Conservation (phyloP, 768 basidiomycete species). For the Xerocomellus amylosporus region DNA sequence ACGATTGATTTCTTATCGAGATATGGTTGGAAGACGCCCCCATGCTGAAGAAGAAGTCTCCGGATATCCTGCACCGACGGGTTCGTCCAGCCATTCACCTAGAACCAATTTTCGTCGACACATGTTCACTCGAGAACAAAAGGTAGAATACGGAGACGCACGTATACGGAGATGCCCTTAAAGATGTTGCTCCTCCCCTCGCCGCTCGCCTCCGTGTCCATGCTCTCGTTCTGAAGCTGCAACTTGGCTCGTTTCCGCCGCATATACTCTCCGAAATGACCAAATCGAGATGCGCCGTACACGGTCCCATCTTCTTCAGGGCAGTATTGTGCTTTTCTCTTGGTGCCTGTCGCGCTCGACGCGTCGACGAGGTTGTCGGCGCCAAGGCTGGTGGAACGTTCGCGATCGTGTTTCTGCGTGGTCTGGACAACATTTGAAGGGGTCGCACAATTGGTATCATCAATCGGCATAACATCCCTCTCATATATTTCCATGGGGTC, state of each 20-base stretch:
- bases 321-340: constrained; percentile 16
- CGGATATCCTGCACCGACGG: constrained; percentile 86
- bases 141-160: constrained; percentile 39
- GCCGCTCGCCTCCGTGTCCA: constrained; percentile 26
- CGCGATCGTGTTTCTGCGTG: constrained; percentile 40
- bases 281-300: constrained; percentile 80
- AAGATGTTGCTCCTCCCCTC: constrained; percentile 54
- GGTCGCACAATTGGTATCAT: constrained; percentile 18
- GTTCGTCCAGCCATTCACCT: constrained; percentile 90
- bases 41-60: constrained; percentile 75
- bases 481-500: constrained; percentile 27
- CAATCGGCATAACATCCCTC: constrained; percentile 1
- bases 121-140: background rate
- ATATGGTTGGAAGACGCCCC: constrained; percentile 82
- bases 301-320: constrained; percentile 41
- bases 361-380: background rate
- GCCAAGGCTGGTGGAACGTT: constrained; percentile 23
- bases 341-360: constrained; percentile 8
- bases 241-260: constrained; percentile 85
- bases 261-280: constrained; percentile 88
- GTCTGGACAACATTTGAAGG: constrained; percentile 24
- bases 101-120: background rate
- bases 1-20: constrained; percentile 74
- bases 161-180: constrained; percentile 75
- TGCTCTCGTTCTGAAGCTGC: constrained; percentile 67